Percentiles rank a stretch among this genome's conserved stretches.
phyloP scores from a whole-genome alignment of 2,329 filamentous ascomycete species.

The Lachnum nothofagi region DNA sequence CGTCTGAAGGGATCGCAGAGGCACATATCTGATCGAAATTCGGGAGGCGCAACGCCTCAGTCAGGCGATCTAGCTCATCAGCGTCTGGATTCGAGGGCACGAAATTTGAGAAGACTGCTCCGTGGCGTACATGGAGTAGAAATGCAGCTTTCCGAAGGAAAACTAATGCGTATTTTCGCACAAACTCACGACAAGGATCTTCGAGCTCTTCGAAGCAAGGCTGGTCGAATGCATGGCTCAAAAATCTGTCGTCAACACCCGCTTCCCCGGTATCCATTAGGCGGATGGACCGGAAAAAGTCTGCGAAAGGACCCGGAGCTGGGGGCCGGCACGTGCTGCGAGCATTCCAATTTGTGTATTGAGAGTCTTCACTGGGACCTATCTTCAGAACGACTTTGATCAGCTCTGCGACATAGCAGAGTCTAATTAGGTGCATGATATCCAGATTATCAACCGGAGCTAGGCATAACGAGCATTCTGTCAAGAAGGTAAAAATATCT shows the following conservation, averaged over 20 bases:
- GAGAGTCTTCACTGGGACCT: slow-evolving; percentile 41
- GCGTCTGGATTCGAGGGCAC: slow-evolving; percentile 58
- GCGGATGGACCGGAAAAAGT: slow-evolving; percentile 24
- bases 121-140: slow-evolving; percentile 80
- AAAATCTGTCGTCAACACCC: slow-evolving; percentile 23
- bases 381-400: slow-evolving; percentile 69
- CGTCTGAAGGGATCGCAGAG: slow-evolving; percentile 5
- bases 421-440: slow-evolving; percentile 70
- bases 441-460: slow-evolving; percentile 64
- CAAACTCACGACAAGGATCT: slow-evolving; percentile 50
- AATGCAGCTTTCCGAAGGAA: slow-evolving; percentile 84
- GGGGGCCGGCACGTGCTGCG: not conserved
- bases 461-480: slow-evolving; percentile 69
- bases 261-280: slow-evolving; percentile 8
- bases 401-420: slow-evolving; percentile 89
- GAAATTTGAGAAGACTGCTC: slow-evolving; percentile 76
- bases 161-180: slow-evolving; percentile 78
- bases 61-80: slow-evolving; percentile 77
- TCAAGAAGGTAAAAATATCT: slow-evolving; percentile 75
- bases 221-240: slow-evolving; percentile 48
- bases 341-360: slow-evolving; percentile 44
- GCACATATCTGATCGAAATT: slow-evolving; percentile 71
- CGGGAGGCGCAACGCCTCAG: slow-evolving; percentile 69
- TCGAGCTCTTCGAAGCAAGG: slow-evolving; percentile 49
- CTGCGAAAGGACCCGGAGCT: slow-evolving; percentile 19